These are phyloP conservation scores for Populus ilicifolia DNA, from an alignment of 345 rosid genomes.

Conservation along the genomic window DNA sequence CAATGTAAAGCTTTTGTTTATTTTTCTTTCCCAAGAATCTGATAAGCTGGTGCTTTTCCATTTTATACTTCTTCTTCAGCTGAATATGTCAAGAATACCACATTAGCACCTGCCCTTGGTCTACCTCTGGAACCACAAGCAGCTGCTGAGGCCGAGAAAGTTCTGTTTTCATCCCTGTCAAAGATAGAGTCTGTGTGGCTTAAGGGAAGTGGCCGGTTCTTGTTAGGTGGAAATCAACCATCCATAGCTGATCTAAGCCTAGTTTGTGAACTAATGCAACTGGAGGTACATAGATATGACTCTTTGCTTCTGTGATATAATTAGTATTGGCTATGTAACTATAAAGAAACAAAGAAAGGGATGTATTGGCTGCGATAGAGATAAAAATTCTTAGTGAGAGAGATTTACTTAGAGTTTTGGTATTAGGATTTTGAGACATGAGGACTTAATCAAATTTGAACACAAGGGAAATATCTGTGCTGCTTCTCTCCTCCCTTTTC, in stretches of 20 bases:
- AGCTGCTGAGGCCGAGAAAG: conserved; percentile 62
- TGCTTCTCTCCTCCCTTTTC: not conserved
- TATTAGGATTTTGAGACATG: not conserved
- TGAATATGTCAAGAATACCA: conserved; percentile 37
- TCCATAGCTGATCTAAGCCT: conserved; percentile 86
- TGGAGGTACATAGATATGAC: conserved; percentile 46
- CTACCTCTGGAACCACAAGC: conserved; percentile 47
- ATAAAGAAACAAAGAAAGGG: not conserved
- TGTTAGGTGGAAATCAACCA: conserved; percentile 71
- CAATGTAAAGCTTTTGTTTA: not conserved
- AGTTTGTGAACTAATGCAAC: conserved; percentile 74
- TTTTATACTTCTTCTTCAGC: conserved; percentile 38
- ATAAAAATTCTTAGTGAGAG: not conserved
- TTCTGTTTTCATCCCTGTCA: conserved; percentile 48
- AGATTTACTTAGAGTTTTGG: not conserved
- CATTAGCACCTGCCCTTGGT: conserved; percentile 56
- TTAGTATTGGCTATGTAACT: too few species aligned
- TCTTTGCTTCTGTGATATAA: not conserved
- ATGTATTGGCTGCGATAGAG: not conserved
- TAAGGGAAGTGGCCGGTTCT: conserved; percentile 57
- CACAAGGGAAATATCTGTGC: not conserved
- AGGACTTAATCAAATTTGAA: not conserved
- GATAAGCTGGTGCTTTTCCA: conserved; percentile 8
- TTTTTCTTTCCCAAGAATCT: not conserved
- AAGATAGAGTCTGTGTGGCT: conserved; percentile 78